Base-by-base conservation (phyloP, 2,329 filamentous ascomycete genomes). In the Tolypocladium guangdongense region DNA sequence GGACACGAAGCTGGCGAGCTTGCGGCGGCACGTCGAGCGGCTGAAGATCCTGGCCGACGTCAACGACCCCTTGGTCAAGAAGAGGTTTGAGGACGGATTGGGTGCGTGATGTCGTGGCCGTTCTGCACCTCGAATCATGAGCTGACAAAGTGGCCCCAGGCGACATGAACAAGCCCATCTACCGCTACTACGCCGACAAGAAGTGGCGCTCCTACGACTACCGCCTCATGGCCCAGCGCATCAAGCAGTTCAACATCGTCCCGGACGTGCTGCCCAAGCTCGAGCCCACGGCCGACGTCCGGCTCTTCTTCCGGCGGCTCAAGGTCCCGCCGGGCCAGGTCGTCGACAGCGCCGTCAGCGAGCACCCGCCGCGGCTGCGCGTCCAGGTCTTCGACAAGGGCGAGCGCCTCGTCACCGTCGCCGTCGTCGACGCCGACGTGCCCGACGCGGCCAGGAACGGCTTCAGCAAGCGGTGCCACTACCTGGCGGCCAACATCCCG, bases 111-210 rank as follows among this genome's bases (percentile, higher is more conserved):
- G 20, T 37, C 36, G 51, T 51, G 51, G 11, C 43, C 30, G 22
- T 49, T 24, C 24, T 52, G 49, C 48, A 41, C 20, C 36, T 48
- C 10, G 30, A 7, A 30, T 7, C 7, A 7, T 7, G 7, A 10
- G 32, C 32, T 36, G 35, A 36, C 35, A 3, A 3, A 1, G n/a
- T n/a, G n/a, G 11, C 4, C 49, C 6, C 59, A 96, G 91, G 87
- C 59, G 90, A 97, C 70, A 92, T 97, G 90, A 86, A 82, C 74
- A 95, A 95, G 70, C 92, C 92, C 58, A 91, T 99, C 66, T 99
- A 99, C 76, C 88, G 92, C 59, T 81, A 88, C 70, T 85, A 97
- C 50, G 89, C 92, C 56, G 82, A 96, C 65, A 75, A 80, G 62
- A 90, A 95, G 74, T 99, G 93, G 93, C 84, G 86, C 61, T 78